phyloP scores from a whole-genome alignment of 805 yeast species.

The Candida easanensis region DNA sequence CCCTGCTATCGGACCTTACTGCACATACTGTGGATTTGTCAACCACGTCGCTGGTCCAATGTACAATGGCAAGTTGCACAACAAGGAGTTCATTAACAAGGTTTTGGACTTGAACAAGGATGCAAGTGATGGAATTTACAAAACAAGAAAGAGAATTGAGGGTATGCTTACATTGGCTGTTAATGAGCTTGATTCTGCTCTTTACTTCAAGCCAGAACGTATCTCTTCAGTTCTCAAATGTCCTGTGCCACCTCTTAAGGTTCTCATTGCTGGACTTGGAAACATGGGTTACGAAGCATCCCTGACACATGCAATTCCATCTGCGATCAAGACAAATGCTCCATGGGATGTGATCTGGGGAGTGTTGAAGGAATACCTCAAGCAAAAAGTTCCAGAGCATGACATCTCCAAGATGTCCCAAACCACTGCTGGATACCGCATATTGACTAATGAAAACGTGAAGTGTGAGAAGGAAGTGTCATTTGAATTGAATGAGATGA shows the following conservation, averaged over 20 bases:
- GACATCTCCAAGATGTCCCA: constrained; percentile 30
- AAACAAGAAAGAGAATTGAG: constrained; percentile 78
- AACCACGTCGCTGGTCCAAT: constrained; percentile 92
- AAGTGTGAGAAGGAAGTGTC: constrained; percentile 39
- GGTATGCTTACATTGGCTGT: constrained; percentile 90
- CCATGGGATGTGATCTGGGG: constrained; percentile 80
- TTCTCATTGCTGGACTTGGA: constrained; percentile 75
- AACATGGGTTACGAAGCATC: constrained; percentile 81
- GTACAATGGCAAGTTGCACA: constrained; percentile 86
- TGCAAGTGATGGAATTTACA: constrained; percentile 57
- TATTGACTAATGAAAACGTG: constrained; percentile 43
- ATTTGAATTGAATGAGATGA: constrained; percentile 60
- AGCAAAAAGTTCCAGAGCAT: constrained; percentile 37
- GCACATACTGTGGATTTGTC: constrained; percentile 67
- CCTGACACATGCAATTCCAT: constrained; percentile 84
- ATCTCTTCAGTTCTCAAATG: constrained; percentile 73
- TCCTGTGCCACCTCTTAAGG: constrained; percentile 77
- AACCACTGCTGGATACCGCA: constrained; percentile 58
- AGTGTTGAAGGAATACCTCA: constrained; percentile 62
- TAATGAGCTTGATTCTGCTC: constrained; percentile 59
- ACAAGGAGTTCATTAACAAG: constrained; percentile 59
- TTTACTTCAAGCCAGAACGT: constrained; percentile 80
- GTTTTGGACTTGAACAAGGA: constrained; percentile 53
- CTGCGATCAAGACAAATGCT: constrained; percentile 86
- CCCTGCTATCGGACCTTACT: constrained; percentile 49